Conservation (phyloP, 306 rosid species). For the Argentina anserina region DNA sequence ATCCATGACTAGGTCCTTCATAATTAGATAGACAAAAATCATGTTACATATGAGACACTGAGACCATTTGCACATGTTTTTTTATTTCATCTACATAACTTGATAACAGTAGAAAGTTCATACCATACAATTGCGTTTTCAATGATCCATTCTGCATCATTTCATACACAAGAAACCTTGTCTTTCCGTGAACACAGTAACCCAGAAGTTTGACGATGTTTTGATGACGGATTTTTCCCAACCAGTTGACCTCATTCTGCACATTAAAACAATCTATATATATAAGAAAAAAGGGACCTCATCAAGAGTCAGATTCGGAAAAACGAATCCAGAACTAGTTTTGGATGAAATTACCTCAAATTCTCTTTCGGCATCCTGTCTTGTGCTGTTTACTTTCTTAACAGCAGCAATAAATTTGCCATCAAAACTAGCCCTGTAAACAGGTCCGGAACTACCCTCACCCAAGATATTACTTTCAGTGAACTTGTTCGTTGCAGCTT, state of each 20-base stretch:
- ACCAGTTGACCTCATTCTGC: constrained; percentile 82
- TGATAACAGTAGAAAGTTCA: constrained; percentile 14
- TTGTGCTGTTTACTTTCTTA: constrained; percentile 51
- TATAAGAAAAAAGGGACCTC: background rate
- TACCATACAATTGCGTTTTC: constrained; percentile 76
- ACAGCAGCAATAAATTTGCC: constrained; percentile 66
- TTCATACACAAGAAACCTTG: constrained; percentile 79
- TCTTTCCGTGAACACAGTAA: constrained; percentile 60
- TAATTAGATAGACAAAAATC: constrained; percentile 11
- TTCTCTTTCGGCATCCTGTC: constrained; percentile 55
- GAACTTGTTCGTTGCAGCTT: constrained; percentile 72
- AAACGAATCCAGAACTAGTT: constrained; percentile 16
- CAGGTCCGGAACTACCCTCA: constrained; percentile 51
- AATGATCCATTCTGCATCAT: constrained; percentile 71
- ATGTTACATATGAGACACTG: background rate
- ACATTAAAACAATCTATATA: constrained; percentile 25
- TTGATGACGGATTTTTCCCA: constrained; percentile 78
- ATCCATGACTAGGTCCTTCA: constrained; percentile 65
- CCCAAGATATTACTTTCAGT: constrained; percentile 50
- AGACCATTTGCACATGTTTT: background rate
- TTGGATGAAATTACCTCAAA: constrained; percentile 50
- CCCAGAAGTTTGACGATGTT: constrained; percentile 78
- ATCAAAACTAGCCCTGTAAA: constrained; percentile 67
- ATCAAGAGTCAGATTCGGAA: constrained; percentile 2
- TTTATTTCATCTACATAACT: constrained; percentile 4